phyloP scores from a whole-genome alignment of 1,139 yeast genomes.

The Debaryomyces fabryi region DNA sequence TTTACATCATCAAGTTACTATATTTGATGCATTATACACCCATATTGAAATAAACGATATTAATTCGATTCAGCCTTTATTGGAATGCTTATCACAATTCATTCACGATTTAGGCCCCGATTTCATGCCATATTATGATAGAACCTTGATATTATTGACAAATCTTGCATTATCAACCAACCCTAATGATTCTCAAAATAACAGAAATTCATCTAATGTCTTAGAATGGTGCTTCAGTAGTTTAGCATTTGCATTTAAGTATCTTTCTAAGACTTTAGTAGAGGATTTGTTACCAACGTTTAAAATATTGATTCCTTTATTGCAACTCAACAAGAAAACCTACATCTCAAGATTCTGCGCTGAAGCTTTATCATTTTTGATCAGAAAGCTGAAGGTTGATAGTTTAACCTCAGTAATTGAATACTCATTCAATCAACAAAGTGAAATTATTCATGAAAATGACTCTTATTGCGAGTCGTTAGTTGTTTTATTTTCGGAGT shows the following conservation, averaged over 20 bases:
- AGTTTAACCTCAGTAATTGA: constrained; percentile 51
- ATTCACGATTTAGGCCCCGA: constrained; percentile 94
- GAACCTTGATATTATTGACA: constrained; percentile 54
- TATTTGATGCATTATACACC: constrained; percentile 55
- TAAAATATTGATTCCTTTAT: constrained; percentile 62
- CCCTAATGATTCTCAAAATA: constrained; percentile 48
- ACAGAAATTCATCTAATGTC: constrained; percentile 57
- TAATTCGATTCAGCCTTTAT: constrained; percentile 75
- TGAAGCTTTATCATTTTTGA: constrained; percentile 82
- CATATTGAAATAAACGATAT: constrained; percentile 62
- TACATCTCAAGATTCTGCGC: constrained; percentile 84
- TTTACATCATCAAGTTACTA: constrained; percentile 65
- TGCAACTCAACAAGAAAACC: constrained; percentile 54
- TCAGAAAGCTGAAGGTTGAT: constrained; percentile 65
- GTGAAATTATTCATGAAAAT: constrained; percentile 31
- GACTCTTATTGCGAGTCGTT: constrained; percentile 57
- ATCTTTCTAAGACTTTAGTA: constrained; percentile 65
- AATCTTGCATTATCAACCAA: constrained; percentile 51
- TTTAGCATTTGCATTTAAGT: constrained; percentile 87
- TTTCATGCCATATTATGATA: constrained; percentile 68
- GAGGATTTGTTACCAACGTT: constrained; percentile 72
- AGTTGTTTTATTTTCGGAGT: constrained; percentile 66
- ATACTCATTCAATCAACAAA: constrained; percentile 54
- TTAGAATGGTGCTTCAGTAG: constrained; percentile 86
- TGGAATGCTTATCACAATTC: constrained; percentile 82